These are phyloP conservation scores for Alternaria solani DNA, from an alignment of 2,329 filamentous ascomycete species.

Conservation along the genomic window DNA sequence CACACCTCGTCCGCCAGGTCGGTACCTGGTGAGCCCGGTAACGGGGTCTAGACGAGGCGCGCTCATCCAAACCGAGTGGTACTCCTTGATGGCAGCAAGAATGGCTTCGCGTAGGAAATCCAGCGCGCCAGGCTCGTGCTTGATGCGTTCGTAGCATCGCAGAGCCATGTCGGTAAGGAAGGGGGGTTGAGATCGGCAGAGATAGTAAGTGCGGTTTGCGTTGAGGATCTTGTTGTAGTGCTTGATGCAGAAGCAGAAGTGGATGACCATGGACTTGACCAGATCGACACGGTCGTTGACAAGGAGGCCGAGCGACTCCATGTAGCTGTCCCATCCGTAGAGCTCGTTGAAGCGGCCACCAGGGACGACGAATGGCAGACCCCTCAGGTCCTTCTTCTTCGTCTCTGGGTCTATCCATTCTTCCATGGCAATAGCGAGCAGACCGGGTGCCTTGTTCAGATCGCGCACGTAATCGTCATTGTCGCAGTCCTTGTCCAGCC, in stretches of 20 bases:
- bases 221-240: conserved; percentile 99
- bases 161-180: conserved; percentile 98
- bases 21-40: conserved; percentile 84
- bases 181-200: conserved; percentile 91
- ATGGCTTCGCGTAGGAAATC: conserved; percentile 84
- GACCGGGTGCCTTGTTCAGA: conserved; percentile 85
- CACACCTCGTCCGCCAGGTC: conserved; percentile 82
- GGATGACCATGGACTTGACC: conserved; percentile 91
- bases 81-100: conserved; percentile 95
- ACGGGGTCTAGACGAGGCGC: conserved; percentile 76
- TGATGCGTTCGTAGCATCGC: conserved; percentile 91
- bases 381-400: conserved; percentile 74
- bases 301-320: conserved; percentile 91
- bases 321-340: conserved; percentile 99
- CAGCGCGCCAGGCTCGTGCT: conserved; percentile 78
- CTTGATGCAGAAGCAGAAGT: conserved; percentile 98
- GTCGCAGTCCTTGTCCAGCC: conserved; percentile 74
- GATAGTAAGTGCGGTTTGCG: conserved; percentile 94
- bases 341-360: conserved; percentile 97
- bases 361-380: conserved; percentile 94
- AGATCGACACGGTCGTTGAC: conserved; percentile 85
- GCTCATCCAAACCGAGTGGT: conserved; percentile 84
- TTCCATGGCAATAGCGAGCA: conserved; percentile 90
- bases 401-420: conserved; percentile 71
- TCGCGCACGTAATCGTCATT: conserved; percentile 82